A percentile compares a stretch with the other conserved stretches of the same genome.
Conservation (phyloP, 2,329 filamentous ascomycete genomes). For the Escovopsis sp. region DNA sequence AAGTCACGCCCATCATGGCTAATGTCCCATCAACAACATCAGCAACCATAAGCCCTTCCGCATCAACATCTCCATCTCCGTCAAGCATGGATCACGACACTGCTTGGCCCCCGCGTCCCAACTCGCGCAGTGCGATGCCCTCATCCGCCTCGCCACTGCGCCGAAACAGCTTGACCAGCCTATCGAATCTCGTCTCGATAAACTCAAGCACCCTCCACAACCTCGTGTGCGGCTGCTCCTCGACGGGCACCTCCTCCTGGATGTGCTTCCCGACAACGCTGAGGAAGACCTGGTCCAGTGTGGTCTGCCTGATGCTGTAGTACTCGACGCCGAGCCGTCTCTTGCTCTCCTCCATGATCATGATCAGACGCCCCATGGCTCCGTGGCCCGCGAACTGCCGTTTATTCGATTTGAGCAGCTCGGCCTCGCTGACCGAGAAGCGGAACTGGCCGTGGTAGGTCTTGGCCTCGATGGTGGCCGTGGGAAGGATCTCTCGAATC, state of each 20-base stretch:
- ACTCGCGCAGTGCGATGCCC: too few relatives aligned
- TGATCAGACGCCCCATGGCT: conserved; percentile 55
- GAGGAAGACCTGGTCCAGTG: conserved; percentile 82
- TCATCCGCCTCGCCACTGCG: too few relatives aligned
- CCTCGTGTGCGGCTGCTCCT: conserved; percentile 15
- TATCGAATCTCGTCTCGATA: background rate
- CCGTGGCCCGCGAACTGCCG: conserved; percentile 9
- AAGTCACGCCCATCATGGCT: too few relatives aligned
- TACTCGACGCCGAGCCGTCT: conserved; percentile 59
- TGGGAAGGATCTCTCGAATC: conserved; percentile 46
- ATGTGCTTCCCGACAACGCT: conserved; percentile 70
- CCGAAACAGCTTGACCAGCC: background rate
- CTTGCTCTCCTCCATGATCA: conserved; percentile 57
- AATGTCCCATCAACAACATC: too few relatives aligned
- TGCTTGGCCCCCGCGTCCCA: too few relatives aligned
- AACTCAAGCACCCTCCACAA: conserved; percentile 5
- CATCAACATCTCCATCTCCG: too few relatives aligned
- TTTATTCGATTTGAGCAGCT: conserved; percentile 16
- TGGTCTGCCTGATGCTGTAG: conserved; percentile 77
- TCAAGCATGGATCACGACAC: too few relatives aligned
- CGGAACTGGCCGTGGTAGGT: conserved; percentile 75
- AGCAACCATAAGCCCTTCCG: too few relatives aligned
- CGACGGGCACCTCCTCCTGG: conserved; percentile 57
- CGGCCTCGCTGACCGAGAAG: conserved; percentile 55
- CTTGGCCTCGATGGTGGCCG: conserved; percentile 54